Evolutionary conservation across 1,284 basidiomycete genomes (phyloP), one percentile per base, ranked within the genome.

Genomic region (Austroboletus niveus): DNA sequence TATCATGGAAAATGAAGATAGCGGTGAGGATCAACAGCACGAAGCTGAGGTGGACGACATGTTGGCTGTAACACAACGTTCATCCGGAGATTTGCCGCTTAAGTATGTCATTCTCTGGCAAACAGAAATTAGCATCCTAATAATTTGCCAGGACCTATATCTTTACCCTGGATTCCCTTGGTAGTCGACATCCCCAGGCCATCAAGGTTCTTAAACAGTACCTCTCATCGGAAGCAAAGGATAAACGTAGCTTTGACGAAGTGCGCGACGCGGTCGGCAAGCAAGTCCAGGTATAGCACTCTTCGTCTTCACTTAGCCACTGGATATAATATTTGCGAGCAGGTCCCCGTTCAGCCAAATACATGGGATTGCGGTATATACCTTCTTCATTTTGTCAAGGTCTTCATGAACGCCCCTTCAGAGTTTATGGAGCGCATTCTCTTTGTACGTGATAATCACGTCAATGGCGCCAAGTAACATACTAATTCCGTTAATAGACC

Each of bases 101-200:
- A 58, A 53, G 66, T 69, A 54, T 42, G 63, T 51, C 29, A 14
- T 6, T 45, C 35, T 36, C 22, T n/a, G 29, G 36, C n/a, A 40
- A 10, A 24, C 12, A 52, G 14, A 35, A 30, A 39, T 6, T 30
- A 43, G 34, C 8, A 29, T 12, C 45, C 22, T 39, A 20, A 52
- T 42, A 32, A 44, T 44, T 20, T 9, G 38, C 38, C 57, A 92
- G 90, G 45, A 84, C 90, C 4, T 84, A 80, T 59, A 87, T 97
- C 40, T 84, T 94, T 63, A 91, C 84, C 0, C 80, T 98, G 48
- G 96, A 99, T 67, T 98, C 94, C 1, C 78, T 99, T 29, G 86
- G 87, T 1, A 72, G 73, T 11, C 70, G 72, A 14, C 96, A 98
- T 69, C 71, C 72, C 0, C 76, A 81, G 20, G 91, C 85, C 1